phyloP scores from a whole-genome alignment of 768 basidiomycete species.

The Xerocomellus intermedius region DNA sequence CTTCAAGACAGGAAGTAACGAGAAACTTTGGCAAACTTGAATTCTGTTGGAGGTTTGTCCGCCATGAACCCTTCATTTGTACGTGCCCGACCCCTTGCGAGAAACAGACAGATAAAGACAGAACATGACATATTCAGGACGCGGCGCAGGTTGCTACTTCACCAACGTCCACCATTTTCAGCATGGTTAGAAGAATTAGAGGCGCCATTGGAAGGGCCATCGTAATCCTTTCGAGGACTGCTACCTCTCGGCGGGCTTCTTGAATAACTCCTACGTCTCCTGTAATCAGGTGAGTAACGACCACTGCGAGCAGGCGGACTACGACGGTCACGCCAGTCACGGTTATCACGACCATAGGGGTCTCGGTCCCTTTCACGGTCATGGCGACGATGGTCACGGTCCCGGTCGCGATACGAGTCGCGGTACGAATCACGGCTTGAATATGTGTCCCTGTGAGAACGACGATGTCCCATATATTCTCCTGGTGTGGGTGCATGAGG shows the following conservation, averaged over 20 bases:
- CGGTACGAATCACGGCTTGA: conserved; percentile 45
- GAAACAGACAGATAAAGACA: conserved; percentile 27
- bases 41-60: conserved; percentile 35
- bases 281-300: conserved; percentile 75
- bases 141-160: conserved; percentile 33
- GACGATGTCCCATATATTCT: conserved; percentile 94
- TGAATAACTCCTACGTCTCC: conserved; percentile 73
- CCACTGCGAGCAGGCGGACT: conserved; percentile 67
- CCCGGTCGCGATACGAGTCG: conserved; percentile 46
- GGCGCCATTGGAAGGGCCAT: conserved; percentile 43
- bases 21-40: conserved; percentile 53
- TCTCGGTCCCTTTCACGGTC: conserved; percentile 53
- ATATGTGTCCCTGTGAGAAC: conserved; percentile 48
- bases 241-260: conserved; percentile 78
- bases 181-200: conserved; percentile 36
- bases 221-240: conserved; percentile 51
- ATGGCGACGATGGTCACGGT: conserved; percentile 40
- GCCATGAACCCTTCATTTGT: conserved; percentile 43
- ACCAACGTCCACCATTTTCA: conserved; percentile 59
- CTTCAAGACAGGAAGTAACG: conserved; percentile 49
- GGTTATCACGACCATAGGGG: conserved; percentile 65
- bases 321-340: conserved; percentile 80
- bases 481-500: conserved; percentile 97
- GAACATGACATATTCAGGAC: conserved; percentile 25
- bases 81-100: conserved; percentile 43